Percentiles rank a stretch among this genome's conserved stretches.
Conservation (phyloP, 768 basidiomycete species). For the Russula brevipes region DNA sequence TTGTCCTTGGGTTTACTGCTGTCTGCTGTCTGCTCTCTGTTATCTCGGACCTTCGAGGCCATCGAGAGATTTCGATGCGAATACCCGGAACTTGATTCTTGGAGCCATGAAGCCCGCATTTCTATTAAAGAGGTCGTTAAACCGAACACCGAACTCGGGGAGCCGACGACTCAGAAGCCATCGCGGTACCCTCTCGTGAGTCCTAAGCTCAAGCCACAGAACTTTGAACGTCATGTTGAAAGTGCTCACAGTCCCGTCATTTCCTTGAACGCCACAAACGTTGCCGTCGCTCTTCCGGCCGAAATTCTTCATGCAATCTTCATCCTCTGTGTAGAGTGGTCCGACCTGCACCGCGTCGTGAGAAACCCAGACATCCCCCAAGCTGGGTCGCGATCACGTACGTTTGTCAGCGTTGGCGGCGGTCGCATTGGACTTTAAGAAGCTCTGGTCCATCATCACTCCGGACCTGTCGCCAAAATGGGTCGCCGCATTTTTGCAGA, state of each 20-base stretch:
- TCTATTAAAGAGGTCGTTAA: not conserved
- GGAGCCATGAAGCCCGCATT: not conserved
- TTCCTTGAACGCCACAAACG: not conserved
- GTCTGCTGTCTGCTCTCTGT: not conserved
- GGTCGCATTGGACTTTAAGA: not conserved
- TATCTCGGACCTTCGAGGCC: not conserved
- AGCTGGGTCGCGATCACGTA: slow-evolving; percentile 5
- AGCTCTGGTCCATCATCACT: slow-evolving; percentile 5
- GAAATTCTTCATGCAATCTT: slow-evolving; percentile 10
- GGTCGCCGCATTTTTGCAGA: not conserved
- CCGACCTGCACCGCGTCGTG: not conserved
- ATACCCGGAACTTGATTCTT: not conserved
- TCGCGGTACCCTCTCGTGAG: not conserved
- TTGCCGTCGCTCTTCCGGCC: not conserved
- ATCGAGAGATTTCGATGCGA: not conserved
- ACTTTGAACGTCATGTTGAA: not conserved
- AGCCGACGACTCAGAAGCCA: not conserved
- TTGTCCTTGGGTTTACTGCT: not conserved
- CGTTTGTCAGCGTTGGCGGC: slow-evolving; percentile 7
- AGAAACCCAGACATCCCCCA: not conserved
- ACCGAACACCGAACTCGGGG: not conserved
- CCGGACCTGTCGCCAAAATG: slow-evolving; percentile 5
- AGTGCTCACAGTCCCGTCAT: not conserved
- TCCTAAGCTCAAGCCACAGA: not conserved
- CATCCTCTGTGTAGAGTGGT: not conserved